These are phyloP conservation scores for Secale cereale DNA, from an alignment of 176 grass and related monocot genomes.

Conservation along the genomic window DNA sequence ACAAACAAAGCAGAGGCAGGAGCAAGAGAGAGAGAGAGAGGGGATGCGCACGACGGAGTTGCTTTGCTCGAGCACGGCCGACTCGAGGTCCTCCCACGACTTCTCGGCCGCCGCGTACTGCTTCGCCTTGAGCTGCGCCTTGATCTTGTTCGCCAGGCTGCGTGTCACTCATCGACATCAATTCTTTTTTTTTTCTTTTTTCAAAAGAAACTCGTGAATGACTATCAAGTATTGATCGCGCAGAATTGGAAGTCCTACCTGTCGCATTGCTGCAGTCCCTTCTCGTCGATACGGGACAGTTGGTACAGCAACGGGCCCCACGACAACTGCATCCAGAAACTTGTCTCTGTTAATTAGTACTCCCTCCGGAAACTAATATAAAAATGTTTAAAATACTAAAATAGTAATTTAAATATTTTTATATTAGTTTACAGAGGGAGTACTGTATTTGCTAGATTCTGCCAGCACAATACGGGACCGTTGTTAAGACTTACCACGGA, in stretches of 20 bases:
- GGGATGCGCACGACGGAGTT: slow-evolving; percentile 49
- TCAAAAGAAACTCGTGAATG: background rate
- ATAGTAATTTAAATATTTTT: too few species aligned
- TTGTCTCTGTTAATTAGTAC: too few species aligned
- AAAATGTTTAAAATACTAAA: too few species aligned
- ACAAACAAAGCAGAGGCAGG: too few species aligned
- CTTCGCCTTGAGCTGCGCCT: slow-evolving; percentile 24
- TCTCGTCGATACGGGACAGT: slow-evolving; percentile 2
- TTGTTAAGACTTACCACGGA: slow-evolving; percentile 50
- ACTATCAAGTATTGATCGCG: too few species aligned
- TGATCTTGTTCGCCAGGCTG: slow-evolving; percentile 51
- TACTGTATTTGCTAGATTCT: too few species aligned
- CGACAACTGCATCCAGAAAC: background rate
- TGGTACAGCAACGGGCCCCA: background rate
- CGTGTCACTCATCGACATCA: background rate
- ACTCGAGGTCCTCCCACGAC: slow-evolving; percentile 59
- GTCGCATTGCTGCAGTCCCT: background rate
- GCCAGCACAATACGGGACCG: too few species aligned
- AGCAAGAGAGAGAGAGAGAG: background rate
- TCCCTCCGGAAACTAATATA: too few species aligned
- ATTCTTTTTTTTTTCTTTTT: background rate
- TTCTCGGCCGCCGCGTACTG: slow-evolving; percentile 44
- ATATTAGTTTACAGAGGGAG: too few species aligned
- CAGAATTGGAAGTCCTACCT: background rate
- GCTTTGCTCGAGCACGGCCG: slow-evolving; percentile 13